Percentiles rank a stretch among this genome's conserved stretches.
Conservation (phyloP, 208 protist species). For the Tritrichomonas musculus region DNA sequence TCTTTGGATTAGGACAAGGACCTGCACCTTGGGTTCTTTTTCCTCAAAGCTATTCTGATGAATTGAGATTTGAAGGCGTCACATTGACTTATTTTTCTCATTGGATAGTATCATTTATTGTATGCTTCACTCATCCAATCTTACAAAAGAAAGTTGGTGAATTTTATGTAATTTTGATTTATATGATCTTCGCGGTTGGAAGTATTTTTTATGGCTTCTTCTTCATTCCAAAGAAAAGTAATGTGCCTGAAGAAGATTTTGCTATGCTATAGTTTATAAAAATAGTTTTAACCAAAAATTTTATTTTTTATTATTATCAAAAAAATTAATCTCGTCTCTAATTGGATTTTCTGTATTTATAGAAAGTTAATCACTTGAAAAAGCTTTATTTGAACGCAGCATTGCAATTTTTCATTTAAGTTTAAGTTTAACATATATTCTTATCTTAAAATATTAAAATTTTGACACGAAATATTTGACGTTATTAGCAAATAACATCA, state of each 20-base stretch:
- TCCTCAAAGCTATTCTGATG: neutral
- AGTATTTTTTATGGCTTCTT: neutral
- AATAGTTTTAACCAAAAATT: too few species aligned
- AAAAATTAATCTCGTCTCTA: too few species aligned
- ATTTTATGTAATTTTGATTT: neutral
- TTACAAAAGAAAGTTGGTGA: neutral
- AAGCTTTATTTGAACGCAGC: too few species aligned
- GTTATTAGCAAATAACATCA: too few species aligned
- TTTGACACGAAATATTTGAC: too few species aligned
- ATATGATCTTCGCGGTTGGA: neutral
- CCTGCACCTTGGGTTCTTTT: slow-evolving; percentile 14
- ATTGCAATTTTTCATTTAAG: too few species aligned
- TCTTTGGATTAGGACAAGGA: slow-evolving; percentile 24
- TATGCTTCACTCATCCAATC: neutral
- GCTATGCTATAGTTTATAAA: too few species aligned
- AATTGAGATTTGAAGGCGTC: neutral
- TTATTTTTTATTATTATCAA: too few species aligned
- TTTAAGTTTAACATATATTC: too few species aligned
- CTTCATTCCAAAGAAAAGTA: neutral
- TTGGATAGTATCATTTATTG: neutral
- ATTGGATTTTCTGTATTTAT: too few species aligned
- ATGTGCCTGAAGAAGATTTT: neutral
- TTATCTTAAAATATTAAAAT: too few species aligned
- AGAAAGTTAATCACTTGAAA: too few species aligned
- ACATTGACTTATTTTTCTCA: neutral